Evolutionary conservation across 345 rosid genomes (phyloP).

Genomic region (Sisymbrium irio): DNA sequence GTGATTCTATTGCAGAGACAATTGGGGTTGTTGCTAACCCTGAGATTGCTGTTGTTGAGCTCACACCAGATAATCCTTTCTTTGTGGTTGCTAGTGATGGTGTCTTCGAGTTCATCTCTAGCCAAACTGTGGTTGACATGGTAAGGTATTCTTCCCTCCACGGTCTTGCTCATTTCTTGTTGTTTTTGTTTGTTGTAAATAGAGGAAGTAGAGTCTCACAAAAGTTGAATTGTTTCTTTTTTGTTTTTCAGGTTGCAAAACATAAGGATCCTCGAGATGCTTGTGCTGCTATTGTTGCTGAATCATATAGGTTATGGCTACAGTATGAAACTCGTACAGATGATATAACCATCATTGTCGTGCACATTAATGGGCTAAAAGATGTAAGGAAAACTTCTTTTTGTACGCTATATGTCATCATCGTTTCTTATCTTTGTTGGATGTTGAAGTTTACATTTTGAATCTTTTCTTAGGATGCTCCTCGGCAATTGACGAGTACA

Average conservation of each 20-base stretch:
- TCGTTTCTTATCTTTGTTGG: constrained; percentile 22
- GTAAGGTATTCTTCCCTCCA: constrained; percentile 58
- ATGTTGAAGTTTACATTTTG: constrained; percentile 3
- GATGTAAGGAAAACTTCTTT: constrained; percentile 48
- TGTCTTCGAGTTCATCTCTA: constrained; percentile 92
- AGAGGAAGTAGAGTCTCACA: background rate
- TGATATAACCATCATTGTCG: constrained; percentile 95
- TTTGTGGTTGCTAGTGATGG: constrained; percentile 99
- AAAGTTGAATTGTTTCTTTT: background rate
- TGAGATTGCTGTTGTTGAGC: constrained; percentile 86
- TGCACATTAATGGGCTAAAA: constrained; percentile 74
- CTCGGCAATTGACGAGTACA: constrained; percentile 42
- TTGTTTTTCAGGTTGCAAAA: constrained; percentile 71
- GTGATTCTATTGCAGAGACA: constrained; percentile 90
- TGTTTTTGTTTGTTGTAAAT: background rate
- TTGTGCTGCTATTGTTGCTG: constrained; percentile 99
- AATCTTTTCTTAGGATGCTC: constrained; percentile 50
- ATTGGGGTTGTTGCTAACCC: constrained; percentile 98
- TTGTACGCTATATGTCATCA: constrained; percentile 1
- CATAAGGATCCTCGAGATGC: constrained; percentile 98
- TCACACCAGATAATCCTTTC: constrained; percentile 76
- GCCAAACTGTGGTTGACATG: constrained; percentile 97
- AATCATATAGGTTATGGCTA: constrained; percentile 97
- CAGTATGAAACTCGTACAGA: constrained; percentile 99
- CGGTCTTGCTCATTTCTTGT: constrained; percentile 10